These are phyloP conservation scores for Glebionis coronaria DNA, from an alignment of 129 eudicot species.

Conservation along the genomic window DNA sequence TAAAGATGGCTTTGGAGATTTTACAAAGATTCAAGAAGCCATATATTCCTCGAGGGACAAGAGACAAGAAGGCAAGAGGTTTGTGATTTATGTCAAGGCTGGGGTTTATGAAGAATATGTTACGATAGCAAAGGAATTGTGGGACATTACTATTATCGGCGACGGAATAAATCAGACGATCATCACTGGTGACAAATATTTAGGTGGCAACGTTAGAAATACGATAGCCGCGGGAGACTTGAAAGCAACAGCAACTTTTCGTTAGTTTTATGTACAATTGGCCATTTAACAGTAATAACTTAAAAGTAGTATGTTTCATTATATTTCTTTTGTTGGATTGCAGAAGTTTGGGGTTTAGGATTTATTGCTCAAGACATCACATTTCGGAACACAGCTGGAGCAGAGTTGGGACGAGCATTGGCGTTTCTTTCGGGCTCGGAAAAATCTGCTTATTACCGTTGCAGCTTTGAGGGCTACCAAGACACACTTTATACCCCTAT, in stretches of 20 bases:
- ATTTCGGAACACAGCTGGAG: conserved; percentile 35
- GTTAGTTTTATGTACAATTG: conserved; percentile 9
- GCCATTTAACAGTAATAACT: no score
- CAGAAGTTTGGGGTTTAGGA: conserved; percentile 30
- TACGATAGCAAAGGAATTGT: conserved; percentile 16
- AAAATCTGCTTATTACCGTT: conserved; percentile 21
- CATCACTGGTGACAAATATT: conserved; percentile 39
- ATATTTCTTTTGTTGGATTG: background rate
- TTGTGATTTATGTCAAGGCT: no score
- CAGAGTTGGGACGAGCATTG: conserved; percentile 25
- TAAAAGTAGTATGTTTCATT: no score
- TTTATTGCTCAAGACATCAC: conserved; percentile 32
- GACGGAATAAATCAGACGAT: conserved; percentile 58
- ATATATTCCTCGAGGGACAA: no score
- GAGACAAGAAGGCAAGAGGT: no score
- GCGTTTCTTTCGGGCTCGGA: conserved; percentile 31
- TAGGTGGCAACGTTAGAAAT: conserved; percentile 6
- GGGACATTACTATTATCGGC: conserved; percentile 47
- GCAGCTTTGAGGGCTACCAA: conserved; percentile 32
- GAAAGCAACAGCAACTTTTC: conserved; percentile 16
- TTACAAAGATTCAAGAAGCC: no score
- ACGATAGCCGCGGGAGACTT: background rate
- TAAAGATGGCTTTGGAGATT: conserved; percentile 28
- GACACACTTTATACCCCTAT: conserved; percentile 26
- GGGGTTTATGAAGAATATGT: conserved; percentile 58